These are phyloP conservation scores for Emergomyces pasteurianus DNA, from an alignment of 2,329 filamentous ascomycete genomes.

Conservation along the genomic window DNA sequence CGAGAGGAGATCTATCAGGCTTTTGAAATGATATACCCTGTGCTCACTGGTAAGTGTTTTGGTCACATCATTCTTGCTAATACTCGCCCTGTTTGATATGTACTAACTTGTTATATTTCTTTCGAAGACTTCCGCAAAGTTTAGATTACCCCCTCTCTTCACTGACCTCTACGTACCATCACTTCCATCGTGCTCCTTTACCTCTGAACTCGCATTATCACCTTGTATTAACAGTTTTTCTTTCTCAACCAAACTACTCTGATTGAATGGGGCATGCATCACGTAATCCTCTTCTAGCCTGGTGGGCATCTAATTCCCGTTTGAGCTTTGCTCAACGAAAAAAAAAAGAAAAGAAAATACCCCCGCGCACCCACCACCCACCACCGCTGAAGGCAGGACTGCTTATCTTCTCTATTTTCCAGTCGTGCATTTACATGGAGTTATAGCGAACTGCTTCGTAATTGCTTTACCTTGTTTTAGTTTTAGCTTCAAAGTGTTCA, in stretches of 20 bases:
- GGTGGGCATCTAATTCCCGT: background rate
- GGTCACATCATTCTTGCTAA: constrained; percentile 2
- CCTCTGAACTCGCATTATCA: constrained; percentile 2
- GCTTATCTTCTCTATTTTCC: constrained; percentile 18
- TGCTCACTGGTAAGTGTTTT: constrained; percentile 60
- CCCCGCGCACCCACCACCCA: background rate
- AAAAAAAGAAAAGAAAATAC: background rate
- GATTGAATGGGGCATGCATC: background rate
- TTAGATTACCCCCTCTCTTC: constrained; percentile 21
- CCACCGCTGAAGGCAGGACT: background rate
- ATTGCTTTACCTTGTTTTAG: constrained; percentile 3
- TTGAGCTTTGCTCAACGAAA: background rate
- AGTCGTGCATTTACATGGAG: constrained; percentile 34
- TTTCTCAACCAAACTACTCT: background rate
- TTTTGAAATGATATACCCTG: constrained; percentile 94
- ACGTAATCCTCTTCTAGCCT: background rate
- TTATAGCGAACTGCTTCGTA: constrained; percentile 29
- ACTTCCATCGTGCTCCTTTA: constrained; percentile 1
- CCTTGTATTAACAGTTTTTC: constrained; percentile 21
- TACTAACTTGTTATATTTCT: constrained; percentile 13
- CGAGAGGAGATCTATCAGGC: constrained; percentile 96
- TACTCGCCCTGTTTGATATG: background rate
- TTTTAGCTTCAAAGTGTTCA: background rate
- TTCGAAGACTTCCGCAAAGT: constrained; percentile 51
- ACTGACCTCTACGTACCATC: background rate